Conservation (phyloP, 2,329 filamentous ascomycete species). For the Apiospora hydei region DNA sequence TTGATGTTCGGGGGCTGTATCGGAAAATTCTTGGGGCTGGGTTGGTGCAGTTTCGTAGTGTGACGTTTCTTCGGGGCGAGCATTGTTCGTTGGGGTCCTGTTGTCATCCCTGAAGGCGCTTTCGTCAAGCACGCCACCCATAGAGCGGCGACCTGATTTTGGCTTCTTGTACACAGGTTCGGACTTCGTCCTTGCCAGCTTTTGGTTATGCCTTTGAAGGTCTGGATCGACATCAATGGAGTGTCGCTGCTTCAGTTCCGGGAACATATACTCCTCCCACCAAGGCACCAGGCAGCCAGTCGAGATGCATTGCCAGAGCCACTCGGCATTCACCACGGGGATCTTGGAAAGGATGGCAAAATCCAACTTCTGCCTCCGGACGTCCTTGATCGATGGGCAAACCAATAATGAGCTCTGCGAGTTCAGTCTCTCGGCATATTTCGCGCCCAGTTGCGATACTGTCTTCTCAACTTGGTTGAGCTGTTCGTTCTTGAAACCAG, state of each 20-base stretch:
- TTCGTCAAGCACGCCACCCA: conserved; percentile 46
- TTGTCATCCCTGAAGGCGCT: conserved; percentile 47
- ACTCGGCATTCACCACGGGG: conserved; percentile 80
- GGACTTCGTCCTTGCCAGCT: conserved; percentile 32
- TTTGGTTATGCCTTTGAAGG: conserved; percentile 31
- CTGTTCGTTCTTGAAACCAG: conserved; percentile 84
- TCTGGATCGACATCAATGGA: conserved; percentile 27
- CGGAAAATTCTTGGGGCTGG: conserved; percentile 52
- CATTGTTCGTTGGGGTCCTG: conserved; percentile 29
- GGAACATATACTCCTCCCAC: conserved; percentile 55
- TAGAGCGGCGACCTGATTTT: conserved; percentile 28
- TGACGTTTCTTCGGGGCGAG: conserved; percentile 30
- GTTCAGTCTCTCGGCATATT: conserved; percentile 80
- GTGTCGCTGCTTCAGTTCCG: conserved; percentile 49
- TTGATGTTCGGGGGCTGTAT: conserved; percentile 51
- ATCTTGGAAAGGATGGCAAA: conserved; percentile 79
- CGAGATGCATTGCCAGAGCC: conserved; percentile 84
- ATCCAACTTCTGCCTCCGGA: conserved; percentile 78
- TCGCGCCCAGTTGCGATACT: conserved; percentile 78
- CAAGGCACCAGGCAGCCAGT: conserved; percentile 57
- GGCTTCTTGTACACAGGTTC: conserved; percentile 32
- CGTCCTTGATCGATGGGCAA: conserved; percentile 64
- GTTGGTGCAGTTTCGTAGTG: conserved; percentile 52
- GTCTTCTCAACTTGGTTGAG: conserved; percentile 83
- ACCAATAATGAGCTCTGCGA: conserved; percentile 77